Evolutionary conservation across 192 early-diverging fungal species (phyloP).

Genomic region (Anaeromyces robustus): DNA sequence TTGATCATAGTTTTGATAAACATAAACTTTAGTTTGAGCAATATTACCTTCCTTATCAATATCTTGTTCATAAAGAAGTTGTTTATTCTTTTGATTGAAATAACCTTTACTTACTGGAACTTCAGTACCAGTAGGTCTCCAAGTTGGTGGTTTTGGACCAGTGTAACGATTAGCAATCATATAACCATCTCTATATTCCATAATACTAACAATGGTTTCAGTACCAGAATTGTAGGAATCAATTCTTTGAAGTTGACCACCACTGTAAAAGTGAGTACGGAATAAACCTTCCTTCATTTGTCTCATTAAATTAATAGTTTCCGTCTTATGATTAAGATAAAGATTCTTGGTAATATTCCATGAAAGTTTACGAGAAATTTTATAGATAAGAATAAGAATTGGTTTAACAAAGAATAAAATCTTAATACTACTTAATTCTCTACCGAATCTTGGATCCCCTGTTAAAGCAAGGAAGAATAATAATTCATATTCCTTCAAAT

Average conservation of each 20-base stretch:
- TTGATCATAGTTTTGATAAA: constrained; percentile 12
- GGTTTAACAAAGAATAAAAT: neutral
- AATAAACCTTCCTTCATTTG: neutral
- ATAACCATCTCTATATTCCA: neutral
- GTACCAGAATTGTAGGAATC: neutral
- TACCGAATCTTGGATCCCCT: constrained; percentile 17
- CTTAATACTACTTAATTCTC: constrained; percentile 7
- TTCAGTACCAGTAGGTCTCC: constrained; percentile 9
- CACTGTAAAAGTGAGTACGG: neutral
- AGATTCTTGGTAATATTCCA: neutral
- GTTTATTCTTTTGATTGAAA: constrained; percentile 1
- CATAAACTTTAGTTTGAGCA: constrained; percentile 6
- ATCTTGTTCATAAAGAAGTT: constrained; percentile 12
- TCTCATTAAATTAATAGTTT: neutral
- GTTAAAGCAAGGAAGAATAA: constrained; percentile 14
- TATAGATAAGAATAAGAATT: neutral
- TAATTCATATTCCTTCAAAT: neutral
- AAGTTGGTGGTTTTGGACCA: neutral
- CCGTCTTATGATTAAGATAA: neutral
- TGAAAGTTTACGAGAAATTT: neutral
- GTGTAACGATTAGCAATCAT: neutral
- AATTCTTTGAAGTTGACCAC: neutral
- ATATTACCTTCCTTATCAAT: constrained; percentile 1
- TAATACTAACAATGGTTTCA: constrained; percentile 2
- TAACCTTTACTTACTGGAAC: constrained; percentile 11